Conservation (phyloP, 306 rosid species). For the Prunus davidiana region DNA sequence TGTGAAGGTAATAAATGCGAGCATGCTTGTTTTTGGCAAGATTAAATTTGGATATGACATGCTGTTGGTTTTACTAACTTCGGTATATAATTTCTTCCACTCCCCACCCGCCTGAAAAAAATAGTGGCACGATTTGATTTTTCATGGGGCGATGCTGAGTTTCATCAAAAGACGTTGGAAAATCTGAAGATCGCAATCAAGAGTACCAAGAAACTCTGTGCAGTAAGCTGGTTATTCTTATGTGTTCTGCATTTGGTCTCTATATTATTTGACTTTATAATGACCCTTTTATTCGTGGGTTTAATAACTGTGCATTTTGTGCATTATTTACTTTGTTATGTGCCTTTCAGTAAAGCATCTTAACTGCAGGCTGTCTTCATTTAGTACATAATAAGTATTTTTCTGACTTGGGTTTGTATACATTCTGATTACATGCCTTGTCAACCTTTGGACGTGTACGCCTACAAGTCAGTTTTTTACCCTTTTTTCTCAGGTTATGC, state of each 20-base stretch:
- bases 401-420: conserved; percentile 4
- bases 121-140: conserved; percentile 84
- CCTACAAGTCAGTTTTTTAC: conserved; percentile 3
- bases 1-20: neutral
- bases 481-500: conserved; percentile 65
- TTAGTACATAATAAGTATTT: neutral
- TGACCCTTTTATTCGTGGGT: neutral
- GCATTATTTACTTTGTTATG: neutral
- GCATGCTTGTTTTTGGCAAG: neutral
- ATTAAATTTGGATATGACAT: neutral
- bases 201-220: conserved; percentile 66
- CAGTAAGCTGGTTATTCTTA: conserved; percentile 40
- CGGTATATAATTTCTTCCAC: neutral
- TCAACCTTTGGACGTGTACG: conserved; percentile 8
- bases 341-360: neutral
- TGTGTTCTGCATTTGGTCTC: conserved; percentile 3
- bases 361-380: too few relatives aligned
- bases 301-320: neutral
- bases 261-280: neutral
- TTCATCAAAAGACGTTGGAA: conserved; percentile 81
- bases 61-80: neutral
- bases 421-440: conserved; percentile 9
- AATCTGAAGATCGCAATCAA: conserved; percentile 65
- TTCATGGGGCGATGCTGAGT: conserved; percentile 76
- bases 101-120: neutral